Evolutionary conservation across 176 grass and related monocot species (phyloP).

Genomic region (Musa troglodytarum): DNA sequence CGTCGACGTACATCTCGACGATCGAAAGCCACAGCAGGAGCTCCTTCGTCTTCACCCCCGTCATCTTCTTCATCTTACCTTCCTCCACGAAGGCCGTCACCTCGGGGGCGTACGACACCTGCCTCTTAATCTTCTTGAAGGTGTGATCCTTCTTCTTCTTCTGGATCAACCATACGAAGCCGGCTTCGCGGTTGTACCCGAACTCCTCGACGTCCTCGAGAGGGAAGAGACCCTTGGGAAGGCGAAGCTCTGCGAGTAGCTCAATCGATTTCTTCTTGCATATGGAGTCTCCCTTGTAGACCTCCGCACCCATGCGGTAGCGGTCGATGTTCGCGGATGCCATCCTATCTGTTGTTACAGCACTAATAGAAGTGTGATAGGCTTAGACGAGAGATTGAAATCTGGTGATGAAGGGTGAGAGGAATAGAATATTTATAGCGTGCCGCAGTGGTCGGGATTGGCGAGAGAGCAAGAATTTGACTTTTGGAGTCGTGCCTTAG

Average conservation of each 20-base stretch:
- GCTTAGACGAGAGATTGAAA: constrained; percentile 12
- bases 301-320: not conserved
- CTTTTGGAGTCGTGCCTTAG: too few species aligned
- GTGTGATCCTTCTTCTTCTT: constrained; percentile 38
- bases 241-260: constrained; percentile 17
- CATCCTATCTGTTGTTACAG: not conserved
- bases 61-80: constrained; percentile 23
- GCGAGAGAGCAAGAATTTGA: not conserved
- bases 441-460: not conserved
- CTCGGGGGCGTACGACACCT: constrained; percentile 18
- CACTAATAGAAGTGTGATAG: constrained; percentile 22
- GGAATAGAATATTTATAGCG: constrained; percentile 28
- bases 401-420: constrained; percentile 7
- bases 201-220: constrained; percentile 29
- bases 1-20: constrained; percentile 15
- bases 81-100: constrained; percentile 10
- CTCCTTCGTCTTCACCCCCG: constrained; percentile 23
- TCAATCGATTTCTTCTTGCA: constrained; percentile 14
- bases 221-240: constrained; percentile 27
- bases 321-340: constrained; percentile 7
- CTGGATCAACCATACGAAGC: constrained; percentile 21
- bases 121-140: constrained; percentile 26
- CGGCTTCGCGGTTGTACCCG: not conserved
- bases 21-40: constrained; percentile 22
- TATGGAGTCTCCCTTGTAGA: not conserved